phyloP scores from a whole-genome alignment of 139 green algal genomes.

The Chlorella sp. region DNA sequence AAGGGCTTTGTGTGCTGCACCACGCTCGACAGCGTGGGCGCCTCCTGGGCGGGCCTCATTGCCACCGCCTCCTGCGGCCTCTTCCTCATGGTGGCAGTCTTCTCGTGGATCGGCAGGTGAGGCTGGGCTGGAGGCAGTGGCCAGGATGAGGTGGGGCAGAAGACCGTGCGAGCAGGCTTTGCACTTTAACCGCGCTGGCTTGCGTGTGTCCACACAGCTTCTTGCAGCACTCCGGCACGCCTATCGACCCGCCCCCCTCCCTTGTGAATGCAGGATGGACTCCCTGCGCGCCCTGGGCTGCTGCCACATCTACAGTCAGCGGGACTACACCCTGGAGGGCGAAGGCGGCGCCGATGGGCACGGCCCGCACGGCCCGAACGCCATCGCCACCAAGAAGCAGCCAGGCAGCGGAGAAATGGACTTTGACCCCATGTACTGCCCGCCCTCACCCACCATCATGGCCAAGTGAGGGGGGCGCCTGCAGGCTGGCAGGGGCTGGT shows the following conservation, averaged over 20 bases:
- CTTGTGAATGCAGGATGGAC: conserved; percentile 13
- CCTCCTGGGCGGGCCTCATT: conserved; percentile 13
- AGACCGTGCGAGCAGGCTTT: background rate
- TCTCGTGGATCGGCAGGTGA: conserved; percentile 21
- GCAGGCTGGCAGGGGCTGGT: background rate
- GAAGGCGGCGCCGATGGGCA: background rate
- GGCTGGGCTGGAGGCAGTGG: background rate
- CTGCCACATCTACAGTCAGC: conserved; percentile 23
- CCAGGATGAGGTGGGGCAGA: background rate
- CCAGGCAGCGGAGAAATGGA: background rate
- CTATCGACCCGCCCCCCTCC: background rate
- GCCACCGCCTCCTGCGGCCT: conserved; percentile 14
- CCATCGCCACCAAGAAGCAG: background rate
- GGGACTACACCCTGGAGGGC: conserved; percentile 18
- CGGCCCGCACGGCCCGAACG: background rate
- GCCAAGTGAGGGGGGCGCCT: background rate
- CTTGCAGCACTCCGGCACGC: background rate
- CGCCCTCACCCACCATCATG: conserved; percentile 14
- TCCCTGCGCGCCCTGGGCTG: background rate
- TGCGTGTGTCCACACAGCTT: background rate
- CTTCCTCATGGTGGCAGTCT: background rate
- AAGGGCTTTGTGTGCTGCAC: conserved; percentile 23
- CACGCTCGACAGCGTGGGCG: background rate
- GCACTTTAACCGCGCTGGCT: background rate
- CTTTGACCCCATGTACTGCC: background rate